Percentiles rank a stretch among this genome's conserved stretches.
Evolutionary conservation across 2,329 filamentous ascomycete genomes (phyloP).

Genomic region (Exophiala alcalophila): DNA sequence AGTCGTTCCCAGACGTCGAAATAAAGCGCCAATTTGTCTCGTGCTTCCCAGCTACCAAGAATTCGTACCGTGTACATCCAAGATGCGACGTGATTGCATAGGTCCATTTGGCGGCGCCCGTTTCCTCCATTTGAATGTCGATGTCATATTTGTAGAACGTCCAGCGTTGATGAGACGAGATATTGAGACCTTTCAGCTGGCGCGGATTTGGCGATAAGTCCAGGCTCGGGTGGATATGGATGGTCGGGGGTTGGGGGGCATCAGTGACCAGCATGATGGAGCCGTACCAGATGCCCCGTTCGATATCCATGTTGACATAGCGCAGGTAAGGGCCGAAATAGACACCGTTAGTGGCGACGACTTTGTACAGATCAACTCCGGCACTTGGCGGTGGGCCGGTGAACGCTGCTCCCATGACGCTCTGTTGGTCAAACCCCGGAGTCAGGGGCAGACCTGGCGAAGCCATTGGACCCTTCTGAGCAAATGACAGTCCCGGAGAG

Average conservation of each 20-base stretch:
- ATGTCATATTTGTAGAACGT: constrained; percentile 94
- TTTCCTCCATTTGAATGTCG: constrained; percentile 83
- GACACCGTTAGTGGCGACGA: constrained; percentile 89
- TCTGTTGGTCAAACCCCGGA: constrained; percentile 73
- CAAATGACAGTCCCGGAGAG: constrained; percentile 63
- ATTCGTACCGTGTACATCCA: constrained; percentile 97
- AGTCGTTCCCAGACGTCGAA: constrained; percentile 94
- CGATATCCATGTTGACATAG: constrained; percentile 96
- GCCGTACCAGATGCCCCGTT: constrained; percentile 84
- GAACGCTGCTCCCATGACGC: constrained; percentile 83
- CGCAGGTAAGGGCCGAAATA: constrained; percentile 96
- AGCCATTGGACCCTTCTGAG: constrained; percentile 63
- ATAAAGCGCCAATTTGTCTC: constrained; percentile 96
- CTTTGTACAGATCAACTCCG: constrained; percentile 91
- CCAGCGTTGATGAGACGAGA: constrained; percentile 89
- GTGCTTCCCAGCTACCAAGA: constrained; percentile 83
- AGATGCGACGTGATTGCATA: constrained; percentile 97
- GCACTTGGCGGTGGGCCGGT: constrained; percentile 82
- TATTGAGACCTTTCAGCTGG: constrained; percentile 76
- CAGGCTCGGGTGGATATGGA: constrained; percentile 85
- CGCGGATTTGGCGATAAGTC: constrained; percentile 91
- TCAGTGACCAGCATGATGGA: constrained; percentile 94
- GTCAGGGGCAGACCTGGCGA: constrained; percentile 81
- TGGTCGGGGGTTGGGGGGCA: constrained; percentile 85
- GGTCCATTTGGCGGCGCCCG: constrained; percentile 79